phyloP scores from a whole-genome alignment of 164 flowering plant species.

The Brasenia schreberi region DNA sequence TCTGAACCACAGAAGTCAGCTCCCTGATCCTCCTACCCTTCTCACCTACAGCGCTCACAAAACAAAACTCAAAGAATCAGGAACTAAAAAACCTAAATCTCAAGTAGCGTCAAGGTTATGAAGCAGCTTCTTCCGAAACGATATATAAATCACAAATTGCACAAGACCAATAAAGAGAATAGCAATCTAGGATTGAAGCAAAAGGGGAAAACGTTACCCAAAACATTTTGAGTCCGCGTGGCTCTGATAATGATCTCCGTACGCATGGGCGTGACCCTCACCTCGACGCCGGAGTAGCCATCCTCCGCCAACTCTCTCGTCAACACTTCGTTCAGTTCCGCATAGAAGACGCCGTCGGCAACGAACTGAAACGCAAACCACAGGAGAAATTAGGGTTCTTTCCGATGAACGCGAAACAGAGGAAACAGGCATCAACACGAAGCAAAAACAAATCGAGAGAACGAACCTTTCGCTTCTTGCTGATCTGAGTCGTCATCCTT shows the following conservation, averaged over 20 bases:
- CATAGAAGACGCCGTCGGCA: constrained; percentile 35
- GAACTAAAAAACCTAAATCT: background rate
- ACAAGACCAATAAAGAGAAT: too few species aligned
- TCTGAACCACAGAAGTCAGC: constrained; percentile 53
- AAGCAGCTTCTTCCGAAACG: too few species aligned
- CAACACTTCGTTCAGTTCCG: constrained; percentile 27
- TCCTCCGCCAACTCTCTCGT: constrained; percentile 63
- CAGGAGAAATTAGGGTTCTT: too few species aligned
- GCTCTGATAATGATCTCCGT: constrained; percentile 71
- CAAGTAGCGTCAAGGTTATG: too few species aligned
- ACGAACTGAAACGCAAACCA: constrained; percentile 25
- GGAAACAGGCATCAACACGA: too few species aligned
- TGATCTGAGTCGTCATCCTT: too few species aligned
- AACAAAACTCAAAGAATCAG: background rate
- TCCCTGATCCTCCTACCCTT: constrained; percentile 65
- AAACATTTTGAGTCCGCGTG: constrained; percentile 51
- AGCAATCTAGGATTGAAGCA: background rate
- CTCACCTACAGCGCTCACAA: constrained; percentile 26
- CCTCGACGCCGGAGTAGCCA: constrained; percentile 14
- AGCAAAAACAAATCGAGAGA: too few species aligned
- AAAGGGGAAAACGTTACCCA: constrained; percentile 19
- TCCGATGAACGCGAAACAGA: too few species aligned
- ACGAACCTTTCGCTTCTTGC: too few species aligned
- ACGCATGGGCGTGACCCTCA: constrained; percentile 58
- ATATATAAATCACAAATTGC: background rate